Evolutionary conservation across 768 basidiomycete species (phyloP), one percentile per base, ranked within the genome.

Genomic region (Tylopilus balloui): DNA sequence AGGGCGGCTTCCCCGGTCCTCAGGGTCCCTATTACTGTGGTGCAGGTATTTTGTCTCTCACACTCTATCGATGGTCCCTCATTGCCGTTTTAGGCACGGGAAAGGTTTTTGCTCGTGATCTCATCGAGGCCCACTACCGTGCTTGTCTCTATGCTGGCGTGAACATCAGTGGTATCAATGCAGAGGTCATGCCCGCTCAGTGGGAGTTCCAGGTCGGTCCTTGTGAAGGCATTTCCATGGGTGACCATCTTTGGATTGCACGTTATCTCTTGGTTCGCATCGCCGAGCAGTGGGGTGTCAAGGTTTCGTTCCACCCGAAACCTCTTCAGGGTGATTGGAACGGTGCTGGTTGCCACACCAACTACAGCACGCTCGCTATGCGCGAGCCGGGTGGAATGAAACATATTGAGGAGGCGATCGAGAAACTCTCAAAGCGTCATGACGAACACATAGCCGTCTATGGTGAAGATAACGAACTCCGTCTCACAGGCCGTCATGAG

Each of bases 121-220:
- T 98, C 63, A 88, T 99, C 64, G 96, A 99, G 75, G 96, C 96
- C 31, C 96, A 99, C 76, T 98, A 98, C 76, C 91, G 93, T 56
- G 90, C 91, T 50, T 96, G 94, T 69, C 81, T 95, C 46, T 94
- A 95, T 67, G 73, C 93, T 48, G 94, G 93, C 58, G 80, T 99
- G 73, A 93, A 92, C 77, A 98, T 98, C 74, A 92, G 90, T 58
- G 96, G 96, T 66, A 97, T 99, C 76, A 99, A 98, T 69, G 95
- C 95, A 52, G 96, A 98, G 73, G 95, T 98, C 53, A 98, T 98
- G 95, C 95, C 96, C 14, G 85, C 94, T 48, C 96, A 99, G 71
- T 99, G 96, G 96, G 96, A 99, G 75, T 99, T 95, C 88, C 96
- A 99, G 72, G 92, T 99, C 59, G 95, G 96, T 45, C 96, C 96